Evolutionary conservation across 257 asterid species (phyloP), one percentile per base, ranked within the genome.

Genomic region (Henckelia pumila): DNA sequence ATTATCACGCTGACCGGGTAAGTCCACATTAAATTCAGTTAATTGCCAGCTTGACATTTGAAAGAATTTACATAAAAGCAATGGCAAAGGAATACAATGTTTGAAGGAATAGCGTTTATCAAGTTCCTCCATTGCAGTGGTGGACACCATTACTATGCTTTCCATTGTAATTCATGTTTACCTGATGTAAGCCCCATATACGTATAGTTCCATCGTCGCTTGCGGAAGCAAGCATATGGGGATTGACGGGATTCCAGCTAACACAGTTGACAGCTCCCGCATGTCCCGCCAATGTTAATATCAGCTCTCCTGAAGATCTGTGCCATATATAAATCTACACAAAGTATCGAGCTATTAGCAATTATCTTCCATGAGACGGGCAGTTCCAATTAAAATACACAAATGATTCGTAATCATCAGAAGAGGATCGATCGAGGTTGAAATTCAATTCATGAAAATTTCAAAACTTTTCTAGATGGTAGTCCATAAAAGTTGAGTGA

Each of bases 201-300:
- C 95, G 91, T 69, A 91, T 88, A 2, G 96, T 89, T 22, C 84
- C 88, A 74, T 91, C 98, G 57, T 91, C 96, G 75, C 98, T 89
- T 25, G 98, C 96, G 30, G 96, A 89, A 22, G 95, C 96, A 71
- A 91, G 79, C 90, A 91, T 89, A 68, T 85, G 88, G 62, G 95
- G 96, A 75, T 91, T 85, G 4, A 67, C 69, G 0, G 98, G 96
- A 62, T 87, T 92, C 98, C 96, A 92, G 79, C 95, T 89, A 29
- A 92, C 98, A 25, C 95, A 85, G 82, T 89, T 92, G 3, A 92
- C 94, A 0, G 90, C 79, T 22, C 92, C 95, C 22, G 95, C 71
- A 70, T 92, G 98, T 60, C 98, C 98, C 1, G 80, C 77, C 66
- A 92, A 63, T 3, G 83, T 77, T 67, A 68, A 65, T 23, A 92